These are phyloP conservation scores for Aethionema arabicum DNA, from an alignment of 345 rosid genomes.

Conservation along the genomic window DNA sequence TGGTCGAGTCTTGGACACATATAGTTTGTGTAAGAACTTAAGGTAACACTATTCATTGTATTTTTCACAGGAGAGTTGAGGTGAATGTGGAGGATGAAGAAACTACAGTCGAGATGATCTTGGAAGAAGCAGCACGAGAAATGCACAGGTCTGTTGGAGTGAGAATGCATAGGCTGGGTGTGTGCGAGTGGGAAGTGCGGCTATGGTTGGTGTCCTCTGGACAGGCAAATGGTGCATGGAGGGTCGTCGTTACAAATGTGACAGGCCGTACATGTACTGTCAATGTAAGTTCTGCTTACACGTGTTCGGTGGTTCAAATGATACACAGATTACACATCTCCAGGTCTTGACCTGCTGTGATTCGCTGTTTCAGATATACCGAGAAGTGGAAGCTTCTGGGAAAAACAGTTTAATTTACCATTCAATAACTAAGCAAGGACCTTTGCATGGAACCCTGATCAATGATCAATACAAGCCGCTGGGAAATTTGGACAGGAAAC, in stretches of 20 bases:
- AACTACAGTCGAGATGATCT: conserved; percentile 61
- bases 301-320: neutral
- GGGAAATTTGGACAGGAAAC: conserved; percentile 74
- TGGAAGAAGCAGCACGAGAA: conserved; percentile 75
- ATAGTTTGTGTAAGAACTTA: conserved; percentile 14
- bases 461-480: conserved; percentile 70
- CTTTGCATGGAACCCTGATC: conserved; percentile 65
- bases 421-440: conserved; percentile 58
- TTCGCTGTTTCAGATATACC: conserved; percentile 63
- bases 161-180: conserved; percentile 88
- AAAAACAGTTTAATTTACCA: conserved; percentile 62
- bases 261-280: conserved; percentile 92
- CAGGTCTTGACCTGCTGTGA: conserved; percentile 19
- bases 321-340: conserved; percentile 13
- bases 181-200: conserved; percentile 98
- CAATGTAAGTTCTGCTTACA: conserved; percentile 62
- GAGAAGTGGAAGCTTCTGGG: conserved; percentile 72
- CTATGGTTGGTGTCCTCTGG: conserved; percentile 87
- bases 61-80: conserved; percentile 74
- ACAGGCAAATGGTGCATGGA: conserved; percentile 93
- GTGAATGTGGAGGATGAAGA: conserved; percentile 66
- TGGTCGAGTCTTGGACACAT: conserved; percentile 18
- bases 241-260: conserved; percentile 81
- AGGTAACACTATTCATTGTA: conserved; percentile 31
- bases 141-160: conserved; percentile 81